Base-by-base conservation (phyloP, 139 green algal species). In the Coelastrella sp. region DNA sequence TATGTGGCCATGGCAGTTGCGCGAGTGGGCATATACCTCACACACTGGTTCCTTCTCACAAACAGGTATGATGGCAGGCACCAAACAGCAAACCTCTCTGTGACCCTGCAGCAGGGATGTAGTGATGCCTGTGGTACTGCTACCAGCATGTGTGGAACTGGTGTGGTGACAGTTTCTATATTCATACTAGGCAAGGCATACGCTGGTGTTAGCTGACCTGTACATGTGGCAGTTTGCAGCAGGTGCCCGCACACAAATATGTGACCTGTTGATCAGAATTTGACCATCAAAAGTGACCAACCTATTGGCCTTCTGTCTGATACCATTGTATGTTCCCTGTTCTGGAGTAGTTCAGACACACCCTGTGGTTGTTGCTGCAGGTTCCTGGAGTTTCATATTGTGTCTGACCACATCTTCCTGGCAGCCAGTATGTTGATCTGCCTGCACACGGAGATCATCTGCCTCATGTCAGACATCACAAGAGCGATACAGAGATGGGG, bases 401-500 rank as follows among this genome's bases (percentile, higher is more conserved):
- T 91, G 65, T 88, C 78, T 9, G 88, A 91, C 65, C 88, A 91
- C 79, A 74, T 91, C 65, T 91, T 91, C 66, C 88, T 91, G 49
- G 88, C 78, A 20, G 88, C 88, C 79, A 88, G 79, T 10, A 91
- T 91, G 78, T 65, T 91, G 65, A 87, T 83, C 65, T 83, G 88
- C 65, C 66, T 91, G 22, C 88, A 91, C 68, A 35, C 88, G 8
- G 88, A 91, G 79, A 25, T 82, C 19, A 19, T 87, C 56, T 91
- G 88, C 78, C 65, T 84, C n/a, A 73, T 83, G 79, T 76, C 65
- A 66, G 87, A 91, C 87, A 79, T 91, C 35, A 76, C 79, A 27
- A 25, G 87, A 3, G n/a, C 25, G n/a, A 24, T 78, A 8, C 25
- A 7, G 65, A 7, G 10, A n/a, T 24, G 8, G n/a, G 24, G 68